Percentiles rank a stretch among this genome's conserved stretches.
phyloP scores from a whole-genome alignment of 805 yeast species.

The Torulaspora franciscae region DNA sequence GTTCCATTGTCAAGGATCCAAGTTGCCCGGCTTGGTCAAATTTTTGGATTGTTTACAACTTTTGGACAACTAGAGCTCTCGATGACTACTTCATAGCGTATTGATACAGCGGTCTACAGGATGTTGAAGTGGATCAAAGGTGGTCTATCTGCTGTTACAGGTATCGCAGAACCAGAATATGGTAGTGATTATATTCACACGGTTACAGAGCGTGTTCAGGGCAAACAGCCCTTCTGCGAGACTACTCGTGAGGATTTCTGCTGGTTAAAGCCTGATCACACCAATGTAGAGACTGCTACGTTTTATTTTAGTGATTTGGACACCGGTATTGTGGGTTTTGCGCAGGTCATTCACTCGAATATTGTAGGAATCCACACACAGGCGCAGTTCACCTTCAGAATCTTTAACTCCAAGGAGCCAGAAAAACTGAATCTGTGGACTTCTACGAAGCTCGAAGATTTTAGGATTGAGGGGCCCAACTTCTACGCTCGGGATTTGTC shows the following conservation, averaged over 20 bases:
- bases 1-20: neutral
- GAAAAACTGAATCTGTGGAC: conserved; percentile 61
- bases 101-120: neutral
- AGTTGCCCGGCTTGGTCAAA: conserved; percentile 1
- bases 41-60: neutral
- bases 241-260: conserved; percentile 63
- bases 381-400: conserved; percentile 89
- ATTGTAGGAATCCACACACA: conserved; percentile 82
- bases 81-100: neutral
- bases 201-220: conserved; percentile 57
- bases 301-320: conserved; percentile 71
- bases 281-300: conserved; percentile 94
- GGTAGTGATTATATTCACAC: conserved; percentile 90
- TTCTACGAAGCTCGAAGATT: conserved; percentile 80
- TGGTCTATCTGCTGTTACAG: conserved; percentile 88
- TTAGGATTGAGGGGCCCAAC: conserved; percentile 64
- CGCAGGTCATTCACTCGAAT: conserved; percentile 91
- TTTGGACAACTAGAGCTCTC: neutral
- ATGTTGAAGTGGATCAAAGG: conserved; percentile 85
- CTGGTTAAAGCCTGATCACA: conserved; percentile 70
- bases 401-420: conserved; percentile 42
- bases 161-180: conserved; percentile 95
- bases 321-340: conserved; percentile 73
- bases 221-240: conserved; percentile 52
- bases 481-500: conserved; percentile 73